A percentile compares a stretch with the other conserved stretches of the same genome.
phyloP scores from a whole-genome alignment of 2,329 filamentous ascomycete genomes.

The Colletotrichum lentis region DNA sequence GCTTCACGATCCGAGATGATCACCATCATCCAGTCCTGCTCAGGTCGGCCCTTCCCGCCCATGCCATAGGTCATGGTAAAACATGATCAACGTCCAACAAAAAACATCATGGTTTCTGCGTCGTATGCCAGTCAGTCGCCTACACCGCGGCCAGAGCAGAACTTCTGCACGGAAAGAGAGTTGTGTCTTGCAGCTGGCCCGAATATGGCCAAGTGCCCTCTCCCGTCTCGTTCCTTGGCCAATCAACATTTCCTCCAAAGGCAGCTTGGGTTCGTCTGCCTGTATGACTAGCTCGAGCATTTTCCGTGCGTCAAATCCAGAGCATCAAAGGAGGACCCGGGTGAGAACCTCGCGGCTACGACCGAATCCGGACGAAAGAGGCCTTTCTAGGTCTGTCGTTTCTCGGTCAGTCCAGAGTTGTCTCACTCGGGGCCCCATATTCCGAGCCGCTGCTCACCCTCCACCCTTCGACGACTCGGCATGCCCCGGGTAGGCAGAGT shows the following conservation, averaged over 20 bases:
- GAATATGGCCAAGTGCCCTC: constrained; percentile 21
- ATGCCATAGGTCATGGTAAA: constrained; percentile 1
- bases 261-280: constrained; percentile 12
- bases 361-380: constrained; percentile 28
- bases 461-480: neutral
- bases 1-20: constrained; percentile 9
- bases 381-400: constrained; percentile 15
- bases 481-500: constrained; percentile 24
- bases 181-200: constrained; percentile 13
- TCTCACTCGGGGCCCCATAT: constrained; percentile 13
- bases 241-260: constrained; percentile 2
- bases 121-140: neutral
- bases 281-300: neutral
- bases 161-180: constrained; percentile 20
- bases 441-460: constrained; percentile 9
- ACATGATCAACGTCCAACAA: constrained; percentile 27
- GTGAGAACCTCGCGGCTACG: neutral
- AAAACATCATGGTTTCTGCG: neutral
- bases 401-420: constrained; percentile 20
- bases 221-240: constrained; percentile 18
- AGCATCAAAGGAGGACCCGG: neutral
- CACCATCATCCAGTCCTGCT: neutral
- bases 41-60: neutral
- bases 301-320: neutral
- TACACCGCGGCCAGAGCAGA: constrained; percentile 6